Evolutionary conservation across 1,139 yeast genomes (phyloP).

Genomic region (Groenewaldozyma auringiensis): DNA sequence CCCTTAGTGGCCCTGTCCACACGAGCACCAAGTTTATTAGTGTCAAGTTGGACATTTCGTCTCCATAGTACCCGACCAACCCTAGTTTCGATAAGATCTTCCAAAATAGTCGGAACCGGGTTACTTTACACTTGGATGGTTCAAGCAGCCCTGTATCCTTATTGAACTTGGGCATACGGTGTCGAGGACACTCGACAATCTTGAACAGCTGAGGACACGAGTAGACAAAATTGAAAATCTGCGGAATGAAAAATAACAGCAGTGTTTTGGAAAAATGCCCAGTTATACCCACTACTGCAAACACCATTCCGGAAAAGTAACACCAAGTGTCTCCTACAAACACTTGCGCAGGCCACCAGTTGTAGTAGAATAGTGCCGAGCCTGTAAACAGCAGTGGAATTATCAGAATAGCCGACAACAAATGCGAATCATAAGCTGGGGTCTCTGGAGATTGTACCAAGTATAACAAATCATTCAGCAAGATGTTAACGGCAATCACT

Average conservation of each 20-base stretch:
- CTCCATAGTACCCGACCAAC: slow-evolving; percentile 44
- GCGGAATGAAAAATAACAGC: slow-evolving; percentile 78
- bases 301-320: slow-evolving; percentile 97
- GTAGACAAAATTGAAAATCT: slow-evolving; percentile 78
- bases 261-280: slow-evolving; percentile 96
- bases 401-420: slow-evolving; percentile 69
- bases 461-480: slow-evolving; percentile 72
- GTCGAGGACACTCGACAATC: slow-evolving; percentile 90
- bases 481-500: slow-evolving; percentile 60
- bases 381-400: slow-evolving; percentile 87
- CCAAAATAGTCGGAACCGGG: slow-evolving; percentile 28
- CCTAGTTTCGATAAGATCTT: slow-evolving; percentile 37
- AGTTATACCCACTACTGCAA: slow-evolving; percentile 90
- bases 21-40: slow-evolving; percentile 75
- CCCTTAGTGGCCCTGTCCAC: slow-evolving; percentile 84
- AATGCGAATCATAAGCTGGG: slow-evolving; percentile 72
- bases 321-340: slow-evolving; percentile 98
- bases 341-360: slow-evolving; percentile 86
- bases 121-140: slow-evolving; percentile 53
- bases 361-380: slow-evolving; percentile 62
- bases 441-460: slow-evolving; percentile 39
- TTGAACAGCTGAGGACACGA: slow-evolving; percentile 86
- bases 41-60: slow-evolving; percentile 68
- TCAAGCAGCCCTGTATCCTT: slow-evolving; percentile 61
- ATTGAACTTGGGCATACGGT: slow-evolving; percentile 76